Evolutionary conservation across 148 eudicot genomes (phyloP), one percentile per base, ranked within the genome.

Genomic region (Suaeda aralocaspica): DNA sequence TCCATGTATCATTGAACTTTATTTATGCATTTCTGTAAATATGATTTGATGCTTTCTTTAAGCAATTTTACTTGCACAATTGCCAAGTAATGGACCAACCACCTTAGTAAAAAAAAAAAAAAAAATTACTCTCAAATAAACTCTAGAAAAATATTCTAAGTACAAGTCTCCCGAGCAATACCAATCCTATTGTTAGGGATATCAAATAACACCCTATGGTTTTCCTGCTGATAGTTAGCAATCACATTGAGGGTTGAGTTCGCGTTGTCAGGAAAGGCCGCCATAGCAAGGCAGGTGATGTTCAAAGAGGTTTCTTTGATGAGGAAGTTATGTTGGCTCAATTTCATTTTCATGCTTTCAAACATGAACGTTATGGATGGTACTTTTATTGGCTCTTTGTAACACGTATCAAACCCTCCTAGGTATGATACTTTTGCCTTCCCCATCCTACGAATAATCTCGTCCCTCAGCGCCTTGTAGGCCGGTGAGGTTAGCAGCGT

Each of bases 371-470:
- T 89, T 48, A 91, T 80, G 18, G 84, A 72, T 2, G 97, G 97
- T 1, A 88, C 50, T 0, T 71, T 84, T 31, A 85, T 70, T 0
- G 92, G 84, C 14, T 53, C 78, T 3, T 74, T 71, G 83, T 87
- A 91, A 67, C 98, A 92, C 0, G 98, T 92, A 80, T 92, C 98
- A 66, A 92, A 92, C 0, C 93, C 96, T 0, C 98, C 98, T n/a
- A 92, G 77, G 14, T 93, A 83, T 0, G 91, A 66, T 26, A 90
- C 85, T 0, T 74, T 69, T 42, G 84, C 86, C 6, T 53, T 72
- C 15, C 84, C 83, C 79, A 87, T 82, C 19, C 88, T 70, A 19
- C 78, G 67, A 7, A 91, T 71, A 68, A 88, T 80, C 80, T 88
- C 98, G 52, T 88, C 82, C 22, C 93, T 69, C 26, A 92, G 85